Evolutionary conservation across 2,329 filamentous ascomycete species (phyloP).

Genomic region (Ascomycota sp.): DNA sequence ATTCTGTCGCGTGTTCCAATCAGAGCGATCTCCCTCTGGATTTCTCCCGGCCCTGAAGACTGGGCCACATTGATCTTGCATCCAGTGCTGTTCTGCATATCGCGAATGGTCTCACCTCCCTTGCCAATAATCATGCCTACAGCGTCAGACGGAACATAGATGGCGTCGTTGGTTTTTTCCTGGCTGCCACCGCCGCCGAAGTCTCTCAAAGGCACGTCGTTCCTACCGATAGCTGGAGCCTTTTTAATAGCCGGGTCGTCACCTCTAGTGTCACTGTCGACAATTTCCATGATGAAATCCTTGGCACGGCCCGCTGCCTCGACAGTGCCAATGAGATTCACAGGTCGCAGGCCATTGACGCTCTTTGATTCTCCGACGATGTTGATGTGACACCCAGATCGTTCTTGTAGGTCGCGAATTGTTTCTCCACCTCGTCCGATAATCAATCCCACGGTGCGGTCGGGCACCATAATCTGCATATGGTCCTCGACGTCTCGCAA

Average conservation of each 20-base stretch:
- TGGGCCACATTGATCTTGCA: slow-evolving; percentile 93
- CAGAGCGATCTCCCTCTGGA: slow-evolving; percentile 70
- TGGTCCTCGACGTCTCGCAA: slow-evolving; percentile 65
- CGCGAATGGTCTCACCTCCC: slow-evolving; percentile 81
- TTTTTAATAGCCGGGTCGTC: slow-evolving; percentile 17
- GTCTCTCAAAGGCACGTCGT: slow-evolving; percentile 12
- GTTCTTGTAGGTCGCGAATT: slow-evolving; percentile 77
- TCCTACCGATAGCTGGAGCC: slow-evolving; percentile 10
- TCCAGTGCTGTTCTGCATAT: slow-evolving; percentile 71
- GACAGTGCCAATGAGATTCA: slow-evolving; percentile 69
- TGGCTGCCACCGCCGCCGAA: slow-evolving; percentile 14
- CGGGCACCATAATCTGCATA: slow-evolving; percentile 85
- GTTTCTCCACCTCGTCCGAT: slow-evolving; percentile 89
- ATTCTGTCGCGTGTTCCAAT: slow-evolving; percentile 64
- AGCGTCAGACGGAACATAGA: slow-evolving; percentile 73
- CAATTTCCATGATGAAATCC: slow-evolving; percentile 80
- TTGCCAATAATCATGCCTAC: slow-evolving; percentile 96
- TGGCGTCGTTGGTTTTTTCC: slow-evolving; percentile 63
- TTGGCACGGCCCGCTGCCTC: slow-evolving; percentile 60
- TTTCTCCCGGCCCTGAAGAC: slow-evolving; percentile 54
- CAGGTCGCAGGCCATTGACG: slow-evolving; percentile 70
- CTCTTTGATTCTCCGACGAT: slow-evolving; percentile 89
- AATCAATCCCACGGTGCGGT: slow-evolving; percentile 79
- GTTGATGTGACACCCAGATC: slow-evolving; percentile 87
- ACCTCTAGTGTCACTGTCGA: slow-evolving; percentile 67